phyloP scores from a whole-genome alignment of 208 protist species.

The Perkinsela sp. region DNA sequence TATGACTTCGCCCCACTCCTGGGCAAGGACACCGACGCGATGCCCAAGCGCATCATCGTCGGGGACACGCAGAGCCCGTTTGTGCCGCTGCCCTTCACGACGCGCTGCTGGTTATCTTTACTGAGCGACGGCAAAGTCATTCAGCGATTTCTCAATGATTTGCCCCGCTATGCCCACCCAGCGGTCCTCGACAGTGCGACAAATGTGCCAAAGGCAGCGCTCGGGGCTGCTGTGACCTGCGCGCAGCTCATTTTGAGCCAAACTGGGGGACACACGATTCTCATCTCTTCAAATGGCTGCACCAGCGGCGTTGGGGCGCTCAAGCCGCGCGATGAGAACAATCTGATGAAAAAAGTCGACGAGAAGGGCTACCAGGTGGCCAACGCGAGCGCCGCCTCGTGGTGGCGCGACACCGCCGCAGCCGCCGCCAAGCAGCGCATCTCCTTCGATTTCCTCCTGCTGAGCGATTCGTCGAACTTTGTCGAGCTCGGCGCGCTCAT shows the following conservation, averaged over 20 bases:
- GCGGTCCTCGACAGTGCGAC: conserved; percentile 12
- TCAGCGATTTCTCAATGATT: conserved; percentile 12
- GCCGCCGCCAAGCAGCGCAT: conserved; percentile 40
- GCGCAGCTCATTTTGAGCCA: conserved; percentile 36
- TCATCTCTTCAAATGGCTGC: conserved; percentile 18
- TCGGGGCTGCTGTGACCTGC: conserved; percentile 42
- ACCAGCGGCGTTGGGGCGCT: conserved; percentile 33
- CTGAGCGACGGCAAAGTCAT: conserved; percentile 24
- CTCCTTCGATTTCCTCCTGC: conserved; percentile 57
- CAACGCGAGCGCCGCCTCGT: conserved; percentile 14
- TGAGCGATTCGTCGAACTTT: conserved; percentile 18
- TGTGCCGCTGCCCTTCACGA: conserved; percentile 58
- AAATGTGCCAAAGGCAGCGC: conserved; percentile 12
- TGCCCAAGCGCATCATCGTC: conserved; percentile 8
- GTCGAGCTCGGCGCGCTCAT: conserved; percentile 56
- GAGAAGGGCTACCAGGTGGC: conserved; percentile 54
- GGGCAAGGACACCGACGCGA: conserved; percentile 6
- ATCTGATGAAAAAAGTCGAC: conserved; percentile 41
- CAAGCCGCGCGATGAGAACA: conserved; percentile 35
- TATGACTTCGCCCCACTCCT: conserved; percentile 56
- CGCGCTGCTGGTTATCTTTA: conserved; percentile 52
- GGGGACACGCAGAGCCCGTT: conserved; percentile 53
- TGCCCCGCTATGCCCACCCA: neutral
- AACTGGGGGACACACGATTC: conserved; percentile 31
- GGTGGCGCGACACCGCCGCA: conserved; percentile 35